Base-by-base conservation (phyloP, 2,329 filamentous ascomycete genomes). In the Aspergillus pseudonomiae region DNA sequence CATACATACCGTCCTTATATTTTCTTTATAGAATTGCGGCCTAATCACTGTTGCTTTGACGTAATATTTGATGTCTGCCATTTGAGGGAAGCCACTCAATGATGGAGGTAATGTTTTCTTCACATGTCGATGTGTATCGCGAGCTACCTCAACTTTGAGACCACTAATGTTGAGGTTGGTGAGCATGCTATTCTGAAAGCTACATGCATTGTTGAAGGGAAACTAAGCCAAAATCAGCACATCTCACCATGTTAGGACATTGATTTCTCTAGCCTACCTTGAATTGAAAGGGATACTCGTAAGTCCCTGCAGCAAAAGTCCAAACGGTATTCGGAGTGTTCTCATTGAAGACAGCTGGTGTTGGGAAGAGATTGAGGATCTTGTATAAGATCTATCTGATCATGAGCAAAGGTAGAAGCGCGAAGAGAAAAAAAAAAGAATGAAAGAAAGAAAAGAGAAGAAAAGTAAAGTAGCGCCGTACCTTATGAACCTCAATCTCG, bases 11-110 rank as follows among this genome's bases (percentile, higher is more conserved):
- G 75, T 74, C 70, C 94, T 85, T 77, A 93, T 91, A 72, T 97
- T 97, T 79, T 97, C 93, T 74, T 94, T 94, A 78, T 96, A 92
- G 63, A 97, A 85, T 16, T 91, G 89, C 0, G 93, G 93, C n/a
- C 93, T 85, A 72, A 93, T 92, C 6, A 98, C 89, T 0, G 95
- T 98, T n/a, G 91, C 93, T 77, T 99, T 99, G 74, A 98, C 85
- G 75, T 92, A 99, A 79, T 99, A 99, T 69, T 89, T 87, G 64
- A 98, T 94, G 78, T 97, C 93, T 26, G 94, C 94, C 77, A 94
- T 88, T 36, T 90, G 90, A 0, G 92, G 92, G 68, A 95, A 94
- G 3, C 92, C 93, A n/a, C 86, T 91, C 60, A 98, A 81, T 5
- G 93, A 96, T 0, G 95, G 95, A 6, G 95, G 95, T 12, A 99